A percentile compares a stretch with the other conserved stretches of the same genome.
Evolutionary conservation across 1,139 yeast genomes (phyloP).

Genomic region (Blastobotrys aristatus): DNA sequence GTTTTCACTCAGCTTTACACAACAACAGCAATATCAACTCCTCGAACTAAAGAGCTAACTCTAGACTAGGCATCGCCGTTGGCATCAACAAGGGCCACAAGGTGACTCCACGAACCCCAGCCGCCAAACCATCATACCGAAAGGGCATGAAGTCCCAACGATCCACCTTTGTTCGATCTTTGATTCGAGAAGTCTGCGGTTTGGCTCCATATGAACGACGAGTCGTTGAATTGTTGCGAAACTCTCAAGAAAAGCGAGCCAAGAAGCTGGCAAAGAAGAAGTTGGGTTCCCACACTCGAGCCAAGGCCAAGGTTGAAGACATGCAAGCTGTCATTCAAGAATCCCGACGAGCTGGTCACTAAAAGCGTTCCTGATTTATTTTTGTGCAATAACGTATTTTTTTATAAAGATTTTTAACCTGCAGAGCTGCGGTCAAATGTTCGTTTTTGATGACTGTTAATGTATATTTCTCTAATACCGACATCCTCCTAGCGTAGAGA

Average conservation of each 20-base stretch:
- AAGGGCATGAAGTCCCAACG: conserved; percentile 97
- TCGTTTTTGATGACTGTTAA: too few relatives aligned
- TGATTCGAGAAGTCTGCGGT: conserved; percentile 96
- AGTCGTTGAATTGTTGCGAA: conserved; percentile 98
- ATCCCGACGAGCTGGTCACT: conserved; percentile 65
- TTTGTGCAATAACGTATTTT: not conserved
- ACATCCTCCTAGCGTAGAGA: too few relatives aligned
- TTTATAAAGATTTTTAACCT: too few relatives aligned
- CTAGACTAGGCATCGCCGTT: conserved; percentile 78
- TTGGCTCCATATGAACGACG: conserved; percentile 99
- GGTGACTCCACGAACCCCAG: conserved; percentile 88
- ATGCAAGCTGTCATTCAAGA: conserved; percentile 96
- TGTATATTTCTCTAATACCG: too few relatives aligned
- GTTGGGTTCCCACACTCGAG: conserved; percentile 99
- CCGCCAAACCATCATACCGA: conserved; percentile 93
- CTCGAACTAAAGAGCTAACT: not conserved
- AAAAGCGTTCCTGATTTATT: conserved; percentile 12
- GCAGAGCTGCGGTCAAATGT: too few relatives aligned
- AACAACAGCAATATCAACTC: not conserved
- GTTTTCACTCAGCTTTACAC: not conserved
- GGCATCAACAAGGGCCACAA: conserved; percentile 99
- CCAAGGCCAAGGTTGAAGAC: conserved; percentile 99
- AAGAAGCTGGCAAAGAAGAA: conserved; percentile 99
- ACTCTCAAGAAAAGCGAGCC: conserved; percentile 99
- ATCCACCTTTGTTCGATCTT: conserved; percentile 90